phyloP scores from a whole-genome alignment of 371 early-diverging fungal species.

The Coemansia sp. region DNA sequence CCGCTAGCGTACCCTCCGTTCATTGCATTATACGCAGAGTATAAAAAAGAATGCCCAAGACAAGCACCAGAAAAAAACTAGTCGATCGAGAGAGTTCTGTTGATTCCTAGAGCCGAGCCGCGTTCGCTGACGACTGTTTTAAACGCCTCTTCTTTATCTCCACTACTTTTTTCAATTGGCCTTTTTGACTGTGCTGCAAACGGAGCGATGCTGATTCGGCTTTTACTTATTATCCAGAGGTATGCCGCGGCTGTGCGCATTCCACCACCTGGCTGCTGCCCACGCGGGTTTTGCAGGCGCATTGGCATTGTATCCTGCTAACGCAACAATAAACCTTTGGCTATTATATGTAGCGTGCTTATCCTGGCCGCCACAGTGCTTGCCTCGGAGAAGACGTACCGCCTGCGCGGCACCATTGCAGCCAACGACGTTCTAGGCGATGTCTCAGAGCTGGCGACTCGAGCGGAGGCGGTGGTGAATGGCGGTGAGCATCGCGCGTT shows the following conservation, averaged over 20 bases:
- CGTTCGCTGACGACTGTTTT: neutral
- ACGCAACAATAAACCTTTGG: neutral
- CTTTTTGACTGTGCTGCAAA: neutral
- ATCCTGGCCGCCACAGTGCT: constrained; percentile 12
- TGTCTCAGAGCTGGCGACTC: constrained; percentile 32
- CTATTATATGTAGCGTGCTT: constrained; percentile 14
- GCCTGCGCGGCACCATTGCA: constrained; percentile 35
- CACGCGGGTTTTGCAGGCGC: too few species aligned
- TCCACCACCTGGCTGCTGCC: too few species aligned
- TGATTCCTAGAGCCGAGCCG: neutral
- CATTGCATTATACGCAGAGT: constrained; percentile 33
- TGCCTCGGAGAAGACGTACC: constrained; percentile 35
- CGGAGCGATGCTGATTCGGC: constrained; percentile 11
- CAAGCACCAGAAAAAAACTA: neutral
- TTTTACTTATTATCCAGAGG: constrained; percentile 36
- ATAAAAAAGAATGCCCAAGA: neutral
- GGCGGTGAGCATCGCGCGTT: constrained; percentile 53
- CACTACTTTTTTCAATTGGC: neutral
- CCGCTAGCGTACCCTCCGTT: constrained; percentile 46
- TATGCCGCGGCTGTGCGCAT: neutral
- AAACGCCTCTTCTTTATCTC: neutral
- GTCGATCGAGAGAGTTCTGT: neutral
- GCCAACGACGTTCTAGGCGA: constrained; percentile 38
- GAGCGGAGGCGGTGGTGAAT: constrained; percentile 50
- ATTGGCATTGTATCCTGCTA: neutral